Percentiles rank a stretch among this genome's conserved stretches.
Conservation (phyloP, 2,329 filamentous ascomycete species). For the Stachybotrys echinatus region DNA sequence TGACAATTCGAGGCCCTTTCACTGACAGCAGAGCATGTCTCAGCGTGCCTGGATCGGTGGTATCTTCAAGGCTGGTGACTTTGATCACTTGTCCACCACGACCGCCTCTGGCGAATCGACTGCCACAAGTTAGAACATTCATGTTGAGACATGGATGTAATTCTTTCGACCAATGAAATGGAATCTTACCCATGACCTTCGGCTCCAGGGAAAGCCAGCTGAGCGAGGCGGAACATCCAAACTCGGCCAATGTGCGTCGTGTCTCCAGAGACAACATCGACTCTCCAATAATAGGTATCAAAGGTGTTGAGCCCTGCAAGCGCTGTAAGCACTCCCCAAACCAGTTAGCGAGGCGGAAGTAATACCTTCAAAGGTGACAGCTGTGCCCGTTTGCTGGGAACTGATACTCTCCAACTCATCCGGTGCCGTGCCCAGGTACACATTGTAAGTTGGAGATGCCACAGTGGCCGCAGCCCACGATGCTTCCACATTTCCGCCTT, state of each 20-base stretch:
- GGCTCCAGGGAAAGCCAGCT: constrained; percentile 31
- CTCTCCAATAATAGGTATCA: constrained; percentile 24
- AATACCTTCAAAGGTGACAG: background rate
- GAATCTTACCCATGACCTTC: constrained; percentile 24
- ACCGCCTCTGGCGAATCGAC: constrained; percentile 26
- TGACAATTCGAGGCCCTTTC: constrained; percentile 35
- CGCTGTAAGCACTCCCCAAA: background rate
- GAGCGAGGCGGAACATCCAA: constrained; percentile 22
- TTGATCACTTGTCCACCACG: constrained; percentile 29
- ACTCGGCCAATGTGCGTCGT: constrained; percentile 16
- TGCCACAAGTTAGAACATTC: background rate
- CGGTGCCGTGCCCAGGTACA: constrained; percentile 16
- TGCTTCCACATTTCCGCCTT: constrained; percentile 8
- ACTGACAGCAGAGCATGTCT: constrained; percentile 31
- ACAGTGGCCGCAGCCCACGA: constrained; percentile 16
- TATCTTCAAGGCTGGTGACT: constrained; percentile 28
- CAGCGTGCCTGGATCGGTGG: constrained; percentile 22
- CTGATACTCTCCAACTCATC: constrained; percentile 9
- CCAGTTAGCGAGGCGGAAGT: no score
- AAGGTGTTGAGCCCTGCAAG: constrained; percentile 11
- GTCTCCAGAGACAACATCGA: constrained; percentile 16
- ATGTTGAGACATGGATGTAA: background rate
- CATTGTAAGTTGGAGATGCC: constrained; percentile 15
- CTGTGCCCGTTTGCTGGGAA: background rate
- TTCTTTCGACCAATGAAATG: background rate